phyloP scores from a whole-genome alignment of 495 filamentous ascomycete genomes.

The Talaromyces trachyspermus region DNA sequence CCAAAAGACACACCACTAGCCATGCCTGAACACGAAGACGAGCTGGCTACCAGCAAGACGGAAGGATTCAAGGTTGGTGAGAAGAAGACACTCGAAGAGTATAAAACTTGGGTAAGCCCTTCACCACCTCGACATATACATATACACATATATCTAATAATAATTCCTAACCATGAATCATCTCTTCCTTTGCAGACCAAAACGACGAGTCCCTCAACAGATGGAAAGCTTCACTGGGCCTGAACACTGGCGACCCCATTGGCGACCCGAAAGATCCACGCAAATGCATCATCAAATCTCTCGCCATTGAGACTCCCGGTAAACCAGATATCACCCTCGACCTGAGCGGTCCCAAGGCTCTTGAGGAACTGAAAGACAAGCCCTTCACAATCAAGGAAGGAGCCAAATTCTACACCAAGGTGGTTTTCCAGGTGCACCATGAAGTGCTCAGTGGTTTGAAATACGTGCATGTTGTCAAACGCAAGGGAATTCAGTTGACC shows the following conservation, averaged over 20 bases:
- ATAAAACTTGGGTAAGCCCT: conserved; percentile 78
- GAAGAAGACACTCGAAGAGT: conserved; percentile 94
- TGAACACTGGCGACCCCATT: conserved; percentile 57
- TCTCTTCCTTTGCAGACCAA: conserved; percentile 33
- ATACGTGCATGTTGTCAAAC: conserved; percentile 88
- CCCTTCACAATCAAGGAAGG: conserved; percentile 98
- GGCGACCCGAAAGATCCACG: conserved; percentile 68
- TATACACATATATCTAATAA: not conserved
- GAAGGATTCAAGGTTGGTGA: conserved; percentile 96
- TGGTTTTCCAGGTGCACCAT: conserved; percentile 88
- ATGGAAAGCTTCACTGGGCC: conserved; percentile 93
- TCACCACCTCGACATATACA: no score
- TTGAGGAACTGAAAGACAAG: conserved; percentile 16
- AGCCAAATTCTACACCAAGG: conserved; percentile 84
- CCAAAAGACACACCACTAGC: no score
- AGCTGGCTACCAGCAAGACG: conserved; percentile 76
- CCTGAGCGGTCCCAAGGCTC: conserved; percentile 37
- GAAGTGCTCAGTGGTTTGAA: conserved; percentile 90
- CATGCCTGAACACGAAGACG: conserved; percentile 79
- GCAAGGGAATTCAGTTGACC: conserved; percentile 72
- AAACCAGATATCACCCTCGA: conserved; percentile 81
- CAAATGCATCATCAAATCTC: conserved; percentile 81
- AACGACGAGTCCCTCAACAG: conserved; percentile 89
- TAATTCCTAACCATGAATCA: conserved; percentile 37
- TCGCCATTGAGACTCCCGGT: conserved; percentile 73